A percentile compares a stretch with the other conserved stretches of the same genome.
phyloP scores from a whole-genome alignment of 768 basidiomycete genomes.

The Chlorophyllum brunneum region DNA sequence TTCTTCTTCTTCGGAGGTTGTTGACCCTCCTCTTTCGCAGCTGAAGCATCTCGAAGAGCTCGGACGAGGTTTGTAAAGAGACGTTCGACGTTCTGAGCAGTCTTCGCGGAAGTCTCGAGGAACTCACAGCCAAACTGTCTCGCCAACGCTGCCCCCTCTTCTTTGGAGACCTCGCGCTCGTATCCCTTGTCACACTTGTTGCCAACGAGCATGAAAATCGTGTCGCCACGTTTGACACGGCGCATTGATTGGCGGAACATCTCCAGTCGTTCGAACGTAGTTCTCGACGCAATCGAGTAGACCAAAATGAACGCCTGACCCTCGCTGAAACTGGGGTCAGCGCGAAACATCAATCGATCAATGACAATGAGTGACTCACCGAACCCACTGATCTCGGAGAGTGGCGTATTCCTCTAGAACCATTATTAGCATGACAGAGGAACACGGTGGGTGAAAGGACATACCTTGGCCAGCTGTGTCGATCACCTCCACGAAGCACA shows the following conservation, averaged over 20 bases:
- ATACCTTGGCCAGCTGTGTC: constrained; percentile 96
- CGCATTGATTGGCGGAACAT: constrained; percentile 88
- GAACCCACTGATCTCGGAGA: constrained; percentile 95
- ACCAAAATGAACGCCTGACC: constrained; percentile 98
- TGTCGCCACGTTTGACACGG: constrained; percentile 80
- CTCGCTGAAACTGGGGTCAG: constrained; percentile 49
- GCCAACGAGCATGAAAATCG: constrained; percentile 91
- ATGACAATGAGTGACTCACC: constrained; percentile 50
- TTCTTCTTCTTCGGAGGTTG: constrained; percentile 41
- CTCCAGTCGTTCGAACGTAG: constrained; percentile 87
- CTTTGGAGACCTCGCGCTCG: constrained; percentile 86
- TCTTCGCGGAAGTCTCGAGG: constrained; percentile 96
- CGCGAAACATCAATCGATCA: constrained; percentile 10
- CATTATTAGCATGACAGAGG: constrained; percentile 17
- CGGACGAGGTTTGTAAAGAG: constrained; percentile 89
- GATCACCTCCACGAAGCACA: constrained; percentile 95
- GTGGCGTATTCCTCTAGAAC: constrained; percentile 91
- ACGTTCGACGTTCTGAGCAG: constrained; percentile 85
- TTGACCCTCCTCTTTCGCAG: constrained; percentile 20
- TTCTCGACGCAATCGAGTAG: constrained; percentile 93
- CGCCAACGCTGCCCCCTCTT: constrained; percentile 83
- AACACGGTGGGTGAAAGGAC: constrained; percentile 25
- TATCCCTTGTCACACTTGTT: constrained; percentile 95
- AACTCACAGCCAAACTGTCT: constrained; percentile 87
- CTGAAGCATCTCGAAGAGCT: constrained; percentile 63